Base-by-base conservation (phyloP, 2,329 filamentous ascomycete genomes). In the Epichloe coenophiala region DNA sequence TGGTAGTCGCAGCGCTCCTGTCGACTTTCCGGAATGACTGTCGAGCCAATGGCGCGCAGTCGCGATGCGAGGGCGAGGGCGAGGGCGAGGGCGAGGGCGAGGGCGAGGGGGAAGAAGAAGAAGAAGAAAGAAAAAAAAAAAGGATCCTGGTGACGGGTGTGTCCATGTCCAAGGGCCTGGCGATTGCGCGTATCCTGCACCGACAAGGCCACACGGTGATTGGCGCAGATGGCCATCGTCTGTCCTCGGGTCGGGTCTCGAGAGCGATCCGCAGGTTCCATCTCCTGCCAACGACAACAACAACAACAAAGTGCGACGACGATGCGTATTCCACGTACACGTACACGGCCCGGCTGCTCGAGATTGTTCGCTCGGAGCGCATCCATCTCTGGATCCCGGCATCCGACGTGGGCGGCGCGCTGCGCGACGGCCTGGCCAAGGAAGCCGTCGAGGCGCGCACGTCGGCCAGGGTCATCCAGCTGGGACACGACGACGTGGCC, bases 351-450 rank as follows among this genome's bases (percentile, higher is more conserved):
- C 67, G 69, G 0, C 63, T 89, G 3, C 61, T 85, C 2, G 65
- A 77, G 8, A 72, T 88, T 27, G 71, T 88, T 40, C 61, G 71
- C 5, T 62, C 66, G 0, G 83, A 89, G 55, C 69, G 73, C 0
- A 74, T 86, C 4, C 77, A 87, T 51, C 65, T 89, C 3, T 90
- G 85, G 84, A 77, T 89, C 3, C 81, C 79, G 19, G 87, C 84
- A 58, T 87, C 84, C 0, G 81, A 80, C n/a, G 79, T 84, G 8
- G 73, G 76, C 1, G 78, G 76, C 1, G 81, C 80, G 0, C 64
- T 83, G 12, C 80, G 85, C 58, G 85, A 89, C 60, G 84, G 79
- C 0, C 64, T 75, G 37, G 82, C 81, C 1, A 81, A 80, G 54
- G 76, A 84, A 51, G 66, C 73, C 3, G 66, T 87, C 17, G 78